Conservation (phyloP, 805 yeast species). For the Vanderwaltozyma polyspora region DNA sequence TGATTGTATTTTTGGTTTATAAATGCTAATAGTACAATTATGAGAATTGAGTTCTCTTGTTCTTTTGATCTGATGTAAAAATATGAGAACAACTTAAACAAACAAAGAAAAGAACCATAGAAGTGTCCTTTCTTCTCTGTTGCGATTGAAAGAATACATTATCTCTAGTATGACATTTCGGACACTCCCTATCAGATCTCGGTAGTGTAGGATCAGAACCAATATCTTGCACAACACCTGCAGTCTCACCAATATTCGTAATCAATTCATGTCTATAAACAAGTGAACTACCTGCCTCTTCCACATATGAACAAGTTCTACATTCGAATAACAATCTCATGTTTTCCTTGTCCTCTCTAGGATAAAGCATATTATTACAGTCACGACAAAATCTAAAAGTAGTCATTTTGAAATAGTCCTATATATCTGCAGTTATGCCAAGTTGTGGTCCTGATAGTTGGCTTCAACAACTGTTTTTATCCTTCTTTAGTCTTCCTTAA, state of each 20-base stretch:
- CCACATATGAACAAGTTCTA: slow-evolving; percentile 89
- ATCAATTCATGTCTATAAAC: slow-evolving; percentile 89
- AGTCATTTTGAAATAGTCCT: slow-evolving; percentile 41
- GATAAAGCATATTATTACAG: slow-evolving; percentile 96
- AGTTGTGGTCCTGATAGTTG: no score
- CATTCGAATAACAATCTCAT: slow-evolving; percentile 71
- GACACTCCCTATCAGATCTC: slow-evolving; percentile 87
- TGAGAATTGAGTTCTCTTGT: slow-evolving; percentile 27
- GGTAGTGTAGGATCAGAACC: slow-evolving; percentile 98
- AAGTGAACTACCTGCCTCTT: slow-evolving; percentile 75
- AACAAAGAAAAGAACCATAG: slow-evolving; percentile 89
- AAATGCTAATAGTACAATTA: no score
- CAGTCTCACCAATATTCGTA: slow-evolving; percentile 84
- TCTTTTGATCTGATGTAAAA: slow-evolving; percentile 30
- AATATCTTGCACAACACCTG: slow-evolving; percentile 92
- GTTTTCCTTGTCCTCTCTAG: slow-evolving; percentile 81
- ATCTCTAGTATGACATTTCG: slow-evolving; percentile 74
- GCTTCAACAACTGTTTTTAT: no score
- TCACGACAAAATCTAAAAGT: slow-evolving; percentile 94
- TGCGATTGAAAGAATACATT: slow-evolving; percentile 96
- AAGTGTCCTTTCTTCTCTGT: slow-evolving; percentile 88
- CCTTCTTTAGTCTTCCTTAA: not conserved
- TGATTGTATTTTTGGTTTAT: no score
- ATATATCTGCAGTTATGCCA: not conserved
- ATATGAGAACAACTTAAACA: slow-evolving; percentile 80